These are phyloP conservation scores for Apophysomyces elegans DNA, from an alignment of 371 early-diverging fungal genomes.

Conservation along the genomic window DNA sequence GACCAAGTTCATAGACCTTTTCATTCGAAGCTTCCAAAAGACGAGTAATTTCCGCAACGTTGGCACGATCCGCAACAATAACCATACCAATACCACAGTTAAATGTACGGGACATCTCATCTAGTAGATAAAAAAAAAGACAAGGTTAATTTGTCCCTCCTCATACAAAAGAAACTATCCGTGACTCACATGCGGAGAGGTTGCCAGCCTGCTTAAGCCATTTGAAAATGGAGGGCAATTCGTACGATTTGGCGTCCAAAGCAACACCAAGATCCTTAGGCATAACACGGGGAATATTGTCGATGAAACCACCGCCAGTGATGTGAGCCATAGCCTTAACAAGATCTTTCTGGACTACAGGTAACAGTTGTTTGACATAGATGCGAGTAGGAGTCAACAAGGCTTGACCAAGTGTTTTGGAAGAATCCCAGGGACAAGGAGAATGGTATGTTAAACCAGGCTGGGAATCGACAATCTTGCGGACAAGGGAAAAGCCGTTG, in stretches of 20 bases:
- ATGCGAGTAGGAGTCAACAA: slow-evolving; percentile 93
- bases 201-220: slow-evolving; percentile 92
- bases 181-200: slow-evolving; percentile 60
- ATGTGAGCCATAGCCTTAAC: slow-evolving; percentile 98
- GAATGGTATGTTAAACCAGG: slow-evolving; percentile 76
- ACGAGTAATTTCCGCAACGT: slow-evolving; percentile 65
- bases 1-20: slow-evolving; percentile 64
- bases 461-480: slow-evolving; percentile 80
- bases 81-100: slow-evolving; percentile 99
- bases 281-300: slow-evolving; percentile 96
- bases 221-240: slow-evolving; percentile 89
- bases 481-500: slow-evolving; percentile 96
- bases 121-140: slow-evolving; percentile 26
- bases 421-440: slow-evolving; percentile 84
- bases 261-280: slow-evolving; percentile 78
- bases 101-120: slow-evolving; percentile 95
- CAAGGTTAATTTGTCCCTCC: not conserved
- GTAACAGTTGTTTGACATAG: slow-evolving; percentile 91
- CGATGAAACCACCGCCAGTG: slow-evolving; percentile 97
- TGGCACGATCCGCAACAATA: slow-evolving; percentile 72
- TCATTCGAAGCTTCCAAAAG: slow-evolving; percentile 71
- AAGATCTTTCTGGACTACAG: slow-evolving; percentile 73
- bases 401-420: slow-evolving; percentile 75
- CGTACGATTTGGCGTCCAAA: slow-evolving; percentile 83
- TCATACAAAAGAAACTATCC: not conserved